Evolutionary conservation across 1,139 yeast species (phyloP), one percentile per base, ranked within the genome.

Genomic region (Debaryomyces nepalensis): DNA sequence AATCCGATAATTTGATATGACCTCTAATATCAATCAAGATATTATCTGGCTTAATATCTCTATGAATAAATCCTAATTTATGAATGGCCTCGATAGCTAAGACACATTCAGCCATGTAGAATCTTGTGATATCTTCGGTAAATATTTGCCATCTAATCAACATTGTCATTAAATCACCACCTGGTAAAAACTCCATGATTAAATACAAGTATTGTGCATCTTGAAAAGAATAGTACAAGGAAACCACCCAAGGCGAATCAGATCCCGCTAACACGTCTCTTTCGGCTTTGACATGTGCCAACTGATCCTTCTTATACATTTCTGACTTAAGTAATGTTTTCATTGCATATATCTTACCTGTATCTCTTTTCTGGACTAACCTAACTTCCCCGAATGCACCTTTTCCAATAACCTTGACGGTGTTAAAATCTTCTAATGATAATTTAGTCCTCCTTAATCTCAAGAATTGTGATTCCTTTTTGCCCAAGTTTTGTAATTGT

Each of bases 311-410:
- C 56, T 85, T 84, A 61, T 84, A 85, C 95, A 86, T 86, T 65
- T 86, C 95, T 29, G 85, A 78, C 60, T 86, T 86, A 47, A 86
- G 66, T 44, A 86, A 66, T 1, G 93, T 86, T 62, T 86, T 86
- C 95, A 86, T 86, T 8, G 95, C 95, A 64, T 85, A 86, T 12
- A 86, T 85, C 59, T 86, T 86, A 40, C 95, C 95, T 1, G 91
- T 84, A 58, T 86, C 93, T 47, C 69, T 76, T 69, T 86, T 86
- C 61, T 86, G 95, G n/a, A 85, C 95, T 46, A 86, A 67, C 55
- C 95, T 69, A 35, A 86, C 95, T 57, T 86, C 95, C 54, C 95
- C 95, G 65, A 86, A 86, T 0, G 95, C 95, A 61, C 95, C 95
- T 60, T 86, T 86, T 53, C 95, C 95, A 54, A 86, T 86, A 15